Conservation (phyloP, 2,329 filamentous ascomycete genomes). For the Paraphoma sp. region DNA sequence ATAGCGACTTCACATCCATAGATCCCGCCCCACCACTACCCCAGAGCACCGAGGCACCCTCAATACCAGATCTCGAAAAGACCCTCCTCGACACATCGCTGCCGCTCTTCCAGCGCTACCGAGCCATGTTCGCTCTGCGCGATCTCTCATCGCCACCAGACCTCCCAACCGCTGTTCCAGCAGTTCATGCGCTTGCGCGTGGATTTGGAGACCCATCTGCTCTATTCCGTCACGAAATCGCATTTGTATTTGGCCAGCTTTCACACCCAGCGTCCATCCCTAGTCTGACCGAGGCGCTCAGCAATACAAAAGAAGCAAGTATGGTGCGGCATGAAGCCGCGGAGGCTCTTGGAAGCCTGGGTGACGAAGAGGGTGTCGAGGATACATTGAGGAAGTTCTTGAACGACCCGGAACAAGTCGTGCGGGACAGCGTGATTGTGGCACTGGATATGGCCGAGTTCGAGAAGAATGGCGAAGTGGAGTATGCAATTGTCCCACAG, state of each 20-base stretch:
- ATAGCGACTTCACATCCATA: constrained; percentile 91
- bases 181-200: constrained; percentile 82
- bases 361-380: constrained; percentile 92
- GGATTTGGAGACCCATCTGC: constrained; percentile 87
- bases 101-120: constrained; percentile 90
- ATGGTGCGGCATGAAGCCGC: constrained; percentile 99
- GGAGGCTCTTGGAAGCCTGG: constrained; percentile 91
- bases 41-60: constrained; percentile 64
- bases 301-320: constrained; percentile 80
- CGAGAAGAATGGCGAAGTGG: constrained; percentile 84
- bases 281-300: constrained; percentile 78
- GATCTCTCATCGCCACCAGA: constrained; percentile 94
- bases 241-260: constrained; percentile 96
- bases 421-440: constrained; percentile 92
- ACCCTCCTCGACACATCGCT: constrained; percentile 78
- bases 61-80: constrained; percentile 76
- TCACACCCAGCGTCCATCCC: constrained; percentile 97
- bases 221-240: constrained; percentile 96
- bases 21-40: constrained; percentile 92
- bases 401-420: constrained; percentile 89
- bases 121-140: constrained; percentile 96
- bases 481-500: constrained; percentile 87
- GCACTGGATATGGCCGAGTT: constrained; percentile 98
- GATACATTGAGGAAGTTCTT: constrained; percentile 82
- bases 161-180: constrained; percentile 86